Evolutionary conservation across 2,329 filamentous ascomycete species (phyloP), one percentile per base, ranked within the genome.

Genomic region (Clonostachys chloroleuca): DNA sequence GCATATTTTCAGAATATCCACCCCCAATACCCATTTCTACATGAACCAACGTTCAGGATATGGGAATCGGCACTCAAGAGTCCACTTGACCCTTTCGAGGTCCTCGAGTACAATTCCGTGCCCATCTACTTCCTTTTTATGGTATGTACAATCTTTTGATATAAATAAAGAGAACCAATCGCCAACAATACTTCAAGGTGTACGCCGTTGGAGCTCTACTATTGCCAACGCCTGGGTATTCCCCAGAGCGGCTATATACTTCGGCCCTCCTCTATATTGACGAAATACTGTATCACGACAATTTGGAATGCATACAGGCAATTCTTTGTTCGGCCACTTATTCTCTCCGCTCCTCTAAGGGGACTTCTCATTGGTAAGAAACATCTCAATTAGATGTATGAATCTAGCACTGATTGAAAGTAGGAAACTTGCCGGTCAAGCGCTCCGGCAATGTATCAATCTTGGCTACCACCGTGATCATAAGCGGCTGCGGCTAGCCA

Each of bases 1-100:
- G 64, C 66, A 5, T 69, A 65, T 46, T 69, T 69, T 45, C 51
- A 62, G 34, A 64, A 66, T 18, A 63, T 69, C 12, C 65, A 68
- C 39, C 52, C 61, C 1, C 64, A 68, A 43, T 69, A 67, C 42
- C 65, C 64, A 0, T 68, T 68, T 44, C 51, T 69, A 2, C 66
- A 69, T 47, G 51, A 57, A 14, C 59, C 58, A 4, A 68, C 64
- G 16, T 20, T 48, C 40, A 42, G n/a, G 12, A 36, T 24, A 17
- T n/a, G 7, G 12, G 36, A 40, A 36, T 42, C 44, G 46, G 16
- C 35, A 14, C 13, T 42, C 6, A 16, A 14, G 40, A 20, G 6
- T n/a, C 7, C 18, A 14, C 14, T 14, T 42, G n/a, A 7, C 24
- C n/a, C n/a, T 24, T 16, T 20, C 18, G 40, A 20, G n/a, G 18